phyloP scores from a whole-genome alignment of 2,329 filamentous ascomycete genomes.

The Zasmidium citrigriseum region DNA sequence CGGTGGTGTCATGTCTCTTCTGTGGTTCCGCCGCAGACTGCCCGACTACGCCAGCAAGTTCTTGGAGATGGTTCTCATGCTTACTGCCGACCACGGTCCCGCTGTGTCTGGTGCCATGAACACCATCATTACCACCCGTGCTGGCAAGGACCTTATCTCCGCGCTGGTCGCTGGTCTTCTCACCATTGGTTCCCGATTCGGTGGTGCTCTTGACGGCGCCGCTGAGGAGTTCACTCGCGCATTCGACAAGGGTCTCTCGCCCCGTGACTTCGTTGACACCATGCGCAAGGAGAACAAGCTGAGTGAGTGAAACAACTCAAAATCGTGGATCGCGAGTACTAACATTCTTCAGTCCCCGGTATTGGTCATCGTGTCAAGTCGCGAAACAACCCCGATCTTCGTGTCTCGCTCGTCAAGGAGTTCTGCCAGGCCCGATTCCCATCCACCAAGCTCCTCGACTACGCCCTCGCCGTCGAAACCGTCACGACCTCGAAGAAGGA shows the following conservation, averaged over 20 bases:
- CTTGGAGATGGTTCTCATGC: slow-evolving; percentile 99
- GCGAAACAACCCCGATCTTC: slow-evolving; percentile 98
- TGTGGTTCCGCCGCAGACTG: slow-evolving; percentile 99
- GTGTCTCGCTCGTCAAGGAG: slow-evolving; percentile 99
- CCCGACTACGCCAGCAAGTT: slow-evolving; percentile 97
- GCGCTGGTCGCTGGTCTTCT: slow-evolving; percentile 94
- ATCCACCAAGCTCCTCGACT: slow-evolving; percentile 96
- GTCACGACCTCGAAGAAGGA: slow-evolving; percentile 99
- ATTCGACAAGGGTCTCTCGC: slow-evolving; percentile 96
- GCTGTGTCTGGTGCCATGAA: slow-evolving; percentile 99
- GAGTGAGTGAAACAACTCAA: slow-evolving; percentile 54
- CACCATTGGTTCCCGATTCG: slow-evolving; percentile 97
- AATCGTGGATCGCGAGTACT: slow-evolving; percentile 21
- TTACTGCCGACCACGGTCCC: slow-evolving; percentile 97
- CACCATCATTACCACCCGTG: slow-evolving; percentile 99
- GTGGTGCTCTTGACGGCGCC: slow-evolving; percentile 95
- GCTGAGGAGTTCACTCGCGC: slow-evolving; percentile 98
- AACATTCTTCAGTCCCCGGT: slow-evolving; percentile 69
- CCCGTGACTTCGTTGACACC: slow-evolving; percentile 96
- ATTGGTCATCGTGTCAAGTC: slow-evolving; percentile 99
- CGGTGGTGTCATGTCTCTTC: slow-evolving; percentile 98
- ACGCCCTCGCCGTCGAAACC: slow-evolving; percentile 94
- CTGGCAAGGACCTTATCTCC: slow-evolving; percentile 96
- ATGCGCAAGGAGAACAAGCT: slow-evolving; percentile 99
- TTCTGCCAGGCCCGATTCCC: slow-evolving; percentile 98